Evolutionary conservation across 1,284 basidiomycete species (phyloP).

Genomic region (Microbotryum intermedium): DNA sequence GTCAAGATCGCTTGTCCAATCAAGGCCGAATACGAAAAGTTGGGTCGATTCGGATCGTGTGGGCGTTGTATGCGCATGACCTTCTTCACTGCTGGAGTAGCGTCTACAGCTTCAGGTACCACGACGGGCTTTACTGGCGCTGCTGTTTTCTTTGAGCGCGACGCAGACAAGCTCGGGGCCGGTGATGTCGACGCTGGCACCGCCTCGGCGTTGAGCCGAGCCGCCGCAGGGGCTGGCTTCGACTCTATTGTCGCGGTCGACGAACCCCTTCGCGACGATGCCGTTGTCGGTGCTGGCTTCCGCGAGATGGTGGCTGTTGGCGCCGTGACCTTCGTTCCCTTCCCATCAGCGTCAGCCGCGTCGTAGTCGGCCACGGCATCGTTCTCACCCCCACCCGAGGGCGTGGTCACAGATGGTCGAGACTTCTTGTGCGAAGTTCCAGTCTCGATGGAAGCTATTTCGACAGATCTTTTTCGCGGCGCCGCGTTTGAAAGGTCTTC

Average conservation of each 20-base stretch:
- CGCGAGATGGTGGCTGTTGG: too few species aligned
- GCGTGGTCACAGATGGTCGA: too few species aligned
- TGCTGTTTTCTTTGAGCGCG: background rate
- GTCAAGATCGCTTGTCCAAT: slow-evolving; percentile 88
- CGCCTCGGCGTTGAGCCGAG: background rate
- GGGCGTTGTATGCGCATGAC: background rate
- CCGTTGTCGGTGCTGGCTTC: too few species aligned
- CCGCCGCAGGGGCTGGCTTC: background rate
- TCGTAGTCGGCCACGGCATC: too few species aligned
- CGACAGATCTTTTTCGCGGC: background rate
- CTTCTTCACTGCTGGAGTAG: background rate
- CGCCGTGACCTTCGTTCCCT: too few species aligned
- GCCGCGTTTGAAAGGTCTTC: background rate
- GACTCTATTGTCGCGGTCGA: background rate
- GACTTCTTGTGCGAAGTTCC: too few species aligned
- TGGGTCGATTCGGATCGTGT: slow-evolving; percentile 10
- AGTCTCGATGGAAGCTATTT: too few species aligned
- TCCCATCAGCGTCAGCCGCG: too few species aligned
- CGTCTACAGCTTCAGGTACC: background rate
- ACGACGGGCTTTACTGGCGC: background rate
- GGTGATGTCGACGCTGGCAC: background rate
- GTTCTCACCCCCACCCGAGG: too few species aligned
- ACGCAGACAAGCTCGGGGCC: background rate
- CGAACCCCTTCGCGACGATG: background rate
- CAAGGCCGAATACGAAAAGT: slow-evolving; percentile 78